Evolutionary conservation across 208 protist genomes (phyloP).

Genomic region (Zelonia costaricensis): DNA sequence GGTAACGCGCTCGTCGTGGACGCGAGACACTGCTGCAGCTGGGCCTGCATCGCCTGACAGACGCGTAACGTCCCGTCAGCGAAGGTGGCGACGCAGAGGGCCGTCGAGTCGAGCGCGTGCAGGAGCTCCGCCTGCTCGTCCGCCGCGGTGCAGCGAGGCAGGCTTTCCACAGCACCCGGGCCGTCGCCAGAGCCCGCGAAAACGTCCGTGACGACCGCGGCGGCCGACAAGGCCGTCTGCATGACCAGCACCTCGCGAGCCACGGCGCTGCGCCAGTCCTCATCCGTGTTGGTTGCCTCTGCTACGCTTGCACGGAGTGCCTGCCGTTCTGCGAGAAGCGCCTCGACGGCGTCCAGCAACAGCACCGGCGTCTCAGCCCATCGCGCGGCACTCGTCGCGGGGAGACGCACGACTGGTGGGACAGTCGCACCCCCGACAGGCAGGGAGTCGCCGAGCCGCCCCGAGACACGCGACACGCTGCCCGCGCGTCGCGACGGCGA

Average conservation of each 20-base stretch:
- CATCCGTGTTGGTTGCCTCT: neutral
- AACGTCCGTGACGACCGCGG: neutral
- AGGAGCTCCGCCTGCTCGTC: neutral
- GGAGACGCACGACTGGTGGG: no score
- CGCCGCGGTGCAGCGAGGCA: no score
- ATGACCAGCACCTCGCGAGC: neutral
- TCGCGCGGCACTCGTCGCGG: neutral
- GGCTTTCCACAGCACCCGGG: no score
- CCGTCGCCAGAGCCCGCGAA: no score
- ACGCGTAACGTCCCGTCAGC: neutral
- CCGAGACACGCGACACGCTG: no score
- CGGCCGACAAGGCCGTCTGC: neutral
- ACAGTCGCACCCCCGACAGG: no score
- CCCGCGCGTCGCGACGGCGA: neutral
- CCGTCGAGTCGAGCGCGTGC: neutral
- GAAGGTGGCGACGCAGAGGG: neutral
- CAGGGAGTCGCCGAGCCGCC: no score
- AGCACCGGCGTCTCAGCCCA: neutral
- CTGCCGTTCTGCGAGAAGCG: neutral
- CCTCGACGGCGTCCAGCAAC: neutral
- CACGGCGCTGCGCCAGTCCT: neutral
- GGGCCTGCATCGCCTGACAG: neutral
- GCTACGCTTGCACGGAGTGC: neutral
- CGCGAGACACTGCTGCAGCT: conserved; percentile 14
- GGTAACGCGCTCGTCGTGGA: neutral